These are phyloP conservation scores for Sinapis alba DNA, from an alignment of 441 rosid genomes.

Conservation along the genomic window DNA sequence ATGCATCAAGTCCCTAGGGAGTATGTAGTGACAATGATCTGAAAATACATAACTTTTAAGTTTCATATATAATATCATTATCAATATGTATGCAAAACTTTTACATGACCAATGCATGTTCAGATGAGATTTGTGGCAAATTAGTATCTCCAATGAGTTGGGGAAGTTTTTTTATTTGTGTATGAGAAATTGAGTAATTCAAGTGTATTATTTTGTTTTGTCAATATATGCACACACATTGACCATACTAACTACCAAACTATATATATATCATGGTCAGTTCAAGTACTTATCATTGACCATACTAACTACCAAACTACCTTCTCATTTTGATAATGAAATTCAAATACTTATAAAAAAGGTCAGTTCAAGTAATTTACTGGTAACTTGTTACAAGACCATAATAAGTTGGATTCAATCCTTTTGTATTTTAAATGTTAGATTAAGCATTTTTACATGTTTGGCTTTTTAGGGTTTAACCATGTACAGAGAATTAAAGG, in stretches of 20 bases:
- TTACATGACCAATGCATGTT: slow-evolving; percentile 36
- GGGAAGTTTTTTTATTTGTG: background rate
- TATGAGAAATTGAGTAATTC: slow-evolving; percentile 1
- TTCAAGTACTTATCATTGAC: no score
- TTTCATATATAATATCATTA: background rate
- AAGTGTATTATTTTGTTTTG: background rate
- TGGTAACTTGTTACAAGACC: background rate
- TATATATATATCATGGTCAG: background rate
- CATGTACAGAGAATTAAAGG: slow-evolving; percentile 18
- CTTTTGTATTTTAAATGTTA: background rate
- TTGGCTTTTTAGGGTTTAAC: slow-evolving; percentile 12
- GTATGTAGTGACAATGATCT: slow-evolving; percentile 1
- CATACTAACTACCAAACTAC: no score
- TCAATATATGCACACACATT: background rate
- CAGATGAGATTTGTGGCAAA: slow-evolving; percentile 7
- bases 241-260: background rate
- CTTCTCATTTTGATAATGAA: no score
- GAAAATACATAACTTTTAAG: background rate
- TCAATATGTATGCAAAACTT: slow-evolving; percentile 2
- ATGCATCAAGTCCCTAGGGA: slow-evolving; percentile 39
- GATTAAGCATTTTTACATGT: background rate
- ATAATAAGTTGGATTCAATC: background rate
- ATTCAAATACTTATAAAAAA: no score
- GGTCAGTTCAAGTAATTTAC: background rate
- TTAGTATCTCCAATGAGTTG: slow-evolving; percentile 18